phyloP scores from a whole-genome alignment of 2,329 filamentous ascomycete species.

The Xylaria sp. region DNA sequence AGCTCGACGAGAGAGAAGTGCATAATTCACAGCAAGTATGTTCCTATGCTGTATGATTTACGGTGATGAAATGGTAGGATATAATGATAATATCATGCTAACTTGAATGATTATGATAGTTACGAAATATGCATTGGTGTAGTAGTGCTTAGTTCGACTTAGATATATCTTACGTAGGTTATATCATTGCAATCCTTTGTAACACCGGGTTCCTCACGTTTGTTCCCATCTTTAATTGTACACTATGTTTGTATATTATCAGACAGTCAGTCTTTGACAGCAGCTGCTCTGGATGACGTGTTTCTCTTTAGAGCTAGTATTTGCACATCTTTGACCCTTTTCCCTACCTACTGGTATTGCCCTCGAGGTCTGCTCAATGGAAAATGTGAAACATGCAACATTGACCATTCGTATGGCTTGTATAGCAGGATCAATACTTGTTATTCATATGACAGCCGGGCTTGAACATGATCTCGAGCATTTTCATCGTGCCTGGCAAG shows the following conservation, averaged over 20 bases:
- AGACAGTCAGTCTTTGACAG: background rate
- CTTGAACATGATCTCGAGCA: background rate
- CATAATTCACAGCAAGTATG: background rate
- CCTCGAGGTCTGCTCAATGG: background rate
- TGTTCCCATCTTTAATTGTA: background rate
- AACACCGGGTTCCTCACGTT: background rate
- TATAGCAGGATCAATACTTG: background rate
- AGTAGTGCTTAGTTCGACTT: background rate
- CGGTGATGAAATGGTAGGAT: background rate
- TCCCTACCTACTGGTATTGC: background rate
- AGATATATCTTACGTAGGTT: too few species aligned
- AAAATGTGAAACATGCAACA: constrained; percentile 11
- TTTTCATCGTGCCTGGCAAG: too few species aligned
- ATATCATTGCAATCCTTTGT: background rate
- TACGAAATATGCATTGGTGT: background rate
- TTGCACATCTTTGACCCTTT: background rate
- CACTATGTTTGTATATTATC: background rate
- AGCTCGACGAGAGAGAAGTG: background rate
- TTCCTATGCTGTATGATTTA: background rate
- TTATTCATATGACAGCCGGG: background rate
- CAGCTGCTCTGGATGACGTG: background rate
- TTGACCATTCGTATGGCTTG: background rate
- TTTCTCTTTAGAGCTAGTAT: background rate
- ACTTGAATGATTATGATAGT: too few species aligned
- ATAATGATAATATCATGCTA: background rate